Conservation (phyloP, 148 eudicot species). For the Cornus kousa region DNA sequence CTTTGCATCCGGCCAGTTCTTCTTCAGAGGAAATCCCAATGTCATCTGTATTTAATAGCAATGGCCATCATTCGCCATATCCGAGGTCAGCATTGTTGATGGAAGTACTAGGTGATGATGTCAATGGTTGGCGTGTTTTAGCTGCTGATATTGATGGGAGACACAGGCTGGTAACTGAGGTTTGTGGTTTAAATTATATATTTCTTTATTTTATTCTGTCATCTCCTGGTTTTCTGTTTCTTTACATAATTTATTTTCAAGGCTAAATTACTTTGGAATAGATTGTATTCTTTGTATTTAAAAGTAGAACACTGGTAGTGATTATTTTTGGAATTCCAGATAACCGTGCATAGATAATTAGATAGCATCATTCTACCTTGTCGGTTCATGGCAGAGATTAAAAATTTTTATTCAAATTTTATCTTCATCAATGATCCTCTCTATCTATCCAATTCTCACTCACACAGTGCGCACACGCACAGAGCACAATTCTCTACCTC, state of each 20-base stretch:
- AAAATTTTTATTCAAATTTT: too few species aligned
- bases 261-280: background rate
- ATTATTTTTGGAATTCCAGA: background rate
- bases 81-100: slow-evolving; percentile 28
- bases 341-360: background rate
- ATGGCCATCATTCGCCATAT: slow-evolving; percentile 20
- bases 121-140: slow-evolving; percentile 41
- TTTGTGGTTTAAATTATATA: background rate
- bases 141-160: slow-evolving; percentile 44
- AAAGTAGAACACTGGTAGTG: background rate
- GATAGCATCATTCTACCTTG: too few species aligned
- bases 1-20: slow-evolving; percentile 32
- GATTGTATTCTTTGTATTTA: background rate
- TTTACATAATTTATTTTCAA: background rate
- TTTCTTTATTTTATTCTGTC: background rate
- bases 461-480: too few species aligned
- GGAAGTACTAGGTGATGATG: slow-evolving; percentile 40
- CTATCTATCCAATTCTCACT: too few species aligned
- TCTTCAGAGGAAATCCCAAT: slow-evolving; percentile 39
- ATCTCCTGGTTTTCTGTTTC: background rate
- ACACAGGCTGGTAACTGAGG: slow-evolving; percentile 51
- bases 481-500: too few species aligned
- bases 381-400: background rate
- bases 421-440: background rate
- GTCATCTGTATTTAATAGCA: slow-evolving; percentile 24